Base-by-base conservation (phyloP, 805 yeast species). In the Candida vaughaniae region DNA sequence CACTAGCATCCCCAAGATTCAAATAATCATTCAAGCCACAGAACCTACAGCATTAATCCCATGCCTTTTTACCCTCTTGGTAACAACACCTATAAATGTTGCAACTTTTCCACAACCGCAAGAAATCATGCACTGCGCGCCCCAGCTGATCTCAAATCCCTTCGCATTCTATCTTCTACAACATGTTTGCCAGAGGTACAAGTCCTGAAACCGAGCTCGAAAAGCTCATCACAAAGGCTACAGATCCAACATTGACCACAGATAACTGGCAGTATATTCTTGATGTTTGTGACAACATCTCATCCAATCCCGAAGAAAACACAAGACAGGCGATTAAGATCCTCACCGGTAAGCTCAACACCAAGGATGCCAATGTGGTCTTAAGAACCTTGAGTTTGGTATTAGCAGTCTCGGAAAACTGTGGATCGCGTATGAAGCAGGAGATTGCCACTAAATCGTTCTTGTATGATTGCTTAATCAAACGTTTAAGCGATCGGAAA, bases 401-500 rank as follows among this genome's bases (percentile, higher is more conserved):
- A 25, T 52, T 62, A 9, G 66, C 74, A 0, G 50, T 60, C 14
- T 73, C 70, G 9, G 73, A 68, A 43, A 68, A 68, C 39, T 68
- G 74, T 46, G 74, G 74, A 2, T 65, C 70, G 3, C 43, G 72
- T 18, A 66, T 68, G 68, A 56, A 60, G 41, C 73, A 67, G 43
- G 70, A 64, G 35, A 68, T 69, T 20, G 71, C 73, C 14, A 44
- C 71, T 12, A 58, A 53, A 35, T 36, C 56, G 8, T 69, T 69
- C 41, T 45, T 64, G 31, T 54, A 58, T 28, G 69, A 60, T n/a
- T 33, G 46, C 6, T 49, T 69, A 19, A 38, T 66, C 18, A 58
- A 55, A 38, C 64, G 68, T 36, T 61, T 88, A 43, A 65, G 78
- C 7, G 85, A 79, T 48, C 54, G 66, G 6, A 58, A 66, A 25